Evolutionary conservation across 177 flowering plant genomes (phyloP), one percentile per base, ranked within the genome.

Genomic region (Vitis hybrid): DNA sequence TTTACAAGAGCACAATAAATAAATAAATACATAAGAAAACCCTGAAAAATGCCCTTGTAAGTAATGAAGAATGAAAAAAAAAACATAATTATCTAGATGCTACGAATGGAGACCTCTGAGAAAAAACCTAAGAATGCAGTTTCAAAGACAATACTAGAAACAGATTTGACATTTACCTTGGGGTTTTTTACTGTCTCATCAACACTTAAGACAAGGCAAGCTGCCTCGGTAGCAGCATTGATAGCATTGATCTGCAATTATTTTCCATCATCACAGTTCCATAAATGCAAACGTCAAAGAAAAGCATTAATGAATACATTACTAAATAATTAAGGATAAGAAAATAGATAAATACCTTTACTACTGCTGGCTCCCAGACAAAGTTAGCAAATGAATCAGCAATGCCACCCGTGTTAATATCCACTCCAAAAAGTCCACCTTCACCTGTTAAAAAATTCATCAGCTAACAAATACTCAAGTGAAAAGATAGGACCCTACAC

Each of bases 341-440:
- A 14, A 59, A 11, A 55, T 7, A 52, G 11, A 24, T 2, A 73
- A 33, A 52, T 71, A 95, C 99, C 95, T 96, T 96, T 17, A 96
- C 99, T 60, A 96, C 92, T 47, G 99, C 87, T 60, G 99, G 99
- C 73, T 96, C 98, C 99, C 98, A 96, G 20, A 96, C 99, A 83
- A 94, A 96, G 81, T 89, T 96, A 22, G 92, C 92, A 81, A 82
- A 96, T 24, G 98, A 89, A 86, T 96, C 97, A 38, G 92, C 81
- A 76, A 94, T 91, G 63, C 98, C 98, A 66, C 98, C 99, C 62
- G 99, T 92, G 79, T 92, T 92, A 73, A 96, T 89, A 73, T 96
- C 99, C 68, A 96, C 98, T 33, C 99, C 99, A 84, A 83, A 94
- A 65, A 70, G 86, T 49, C 91, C 92, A 77, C 99, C 98, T 69